Evolutionary conservation across 2,329 filamentous ascomycete species (phyloP), one percentile per base, ranked within the genome.

Genomic region (Madurella mycetomatis): DNA sequence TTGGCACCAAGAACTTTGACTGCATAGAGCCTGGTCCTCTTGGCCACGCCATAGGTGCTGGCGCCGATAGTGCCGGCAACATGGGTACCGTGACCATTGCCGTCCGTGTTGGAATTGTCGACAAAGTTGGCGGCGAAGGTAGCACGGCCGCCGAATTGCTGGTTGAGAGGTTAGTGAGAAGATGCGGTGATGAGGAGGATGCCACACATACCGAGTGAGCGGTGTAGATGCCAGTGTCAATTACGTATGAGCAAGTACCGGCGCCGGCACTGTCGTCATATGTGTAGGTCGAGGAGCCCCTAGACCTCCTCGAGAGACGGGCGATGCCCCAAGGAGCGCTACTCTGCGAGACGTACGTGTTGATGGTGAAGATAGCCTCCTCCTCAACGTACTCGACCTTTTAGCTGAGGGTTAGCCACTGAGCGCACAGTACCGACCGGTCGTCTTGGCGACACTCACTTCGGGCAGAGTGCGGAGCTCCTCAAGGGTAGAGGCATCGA

Each of bases 161-260:
- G 39, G 1, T 19, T 3, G 15, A 19, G 13, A 31, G 41, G 45
- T 46, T 9, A 49, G 48, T 7, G 12, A 12, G 34, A 12, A 19
- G 34, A 25, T 25, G 25, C 7, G 25, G 7, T 25, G 25, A 25
- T 37, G 13, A 9, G 9, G 11, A 37, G 34, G 34, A 15, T 11
- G 34, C 11, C 13, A 15, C 34, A 53, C 59, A 49, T 60, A 66
- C 62, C 9, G 59, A 49, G 64, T 79, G 76, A 37, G 62, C 47
- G 16, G 67, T 71, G 54, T 69, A 67, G 56, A 79, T 75, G 57
- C 76, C 76, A 2, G 76, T 78, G 65, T 80, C 76, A 55, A 80
- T 72, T 49, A 80, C 62, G 47, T 68, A 69, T n/a, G 66, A 53
- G 55, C 66, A 69, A 25, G 65, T 67, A 32, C 65, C 66, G 30